phyloP scores from a whole-genome alignment of 2,329 filamentous ascomycete species.

The Amphichorda felina region DNA sequence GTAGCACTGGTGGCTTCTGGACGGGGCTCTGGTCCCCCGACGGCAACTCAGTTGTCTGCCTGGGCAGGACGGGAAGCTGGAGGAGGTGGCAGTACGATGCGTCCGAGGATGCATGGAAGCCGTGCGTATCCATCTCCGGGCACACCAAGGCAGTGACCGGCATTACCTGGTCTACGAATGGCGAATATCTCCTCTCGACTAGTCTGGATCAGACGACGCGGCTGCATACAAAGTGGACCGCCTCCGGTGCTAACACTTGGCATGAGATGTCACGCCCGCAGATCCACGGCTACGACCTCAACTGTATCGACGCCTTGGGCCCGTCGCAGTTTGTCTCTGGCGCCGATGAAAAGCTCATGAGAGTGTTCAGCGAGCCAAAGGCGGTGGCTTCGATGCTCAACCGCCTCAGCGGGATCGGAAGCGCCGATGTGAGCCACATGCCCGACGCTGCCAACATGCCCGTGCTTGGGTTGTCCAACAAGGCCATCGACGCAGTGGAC shows the following conservation, averaged over 20 bases:
- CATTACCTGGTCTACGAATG: conserved; percentile 71
- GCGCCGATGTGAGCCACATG: conserved; percentile 31
- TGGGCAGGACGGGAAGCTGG: conserved; percentile 91
- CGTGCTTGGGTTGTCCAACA: conserved; percentile 90
- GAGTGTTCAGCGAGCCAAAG: conserved; percentile 84
- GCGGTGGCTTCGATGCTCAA: conserved; percentile 66
- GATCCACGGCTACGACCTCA: conserved; percentile 96
- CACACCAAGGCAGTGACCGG: conserved; percentile 75
- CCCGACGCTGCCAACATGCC: conserved; percentile 91
- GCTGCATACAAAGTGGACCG: conserved; percentile 70
- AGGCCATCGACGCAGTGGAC: conserved; percentile 58
- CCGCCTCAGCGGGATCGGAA: conserved; percentile 50
- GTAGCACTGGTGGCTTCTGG: conserved; percentile 94
- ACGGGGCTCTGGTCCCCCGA: conserved; percentile 82
- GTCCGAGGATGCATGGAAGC: conserved; percentile 58
- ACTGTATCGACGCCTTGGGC: conserved; percentile 74
- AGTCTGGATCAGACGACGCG: conserved; percentile 88
- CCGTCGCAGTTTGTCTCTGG: conserved; percentile 77
- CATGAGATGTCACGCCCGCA: conserved; percentile 93
- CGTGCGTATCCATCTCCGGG: conserved; percentile 66
- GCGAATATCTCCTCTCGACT: conserved; percentile 78
- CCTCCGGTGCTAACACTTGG: conserved; percentile 49
- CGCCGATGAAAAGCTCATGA: conserved; percentile 94
- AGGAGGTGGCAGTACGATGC: conserved; percentile 63
- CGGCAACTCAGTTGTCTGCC: conserved; percentile 62